Conservation (phyloP, 805 yeast species). For the Nakazawaea wyomingensis region DNA sequence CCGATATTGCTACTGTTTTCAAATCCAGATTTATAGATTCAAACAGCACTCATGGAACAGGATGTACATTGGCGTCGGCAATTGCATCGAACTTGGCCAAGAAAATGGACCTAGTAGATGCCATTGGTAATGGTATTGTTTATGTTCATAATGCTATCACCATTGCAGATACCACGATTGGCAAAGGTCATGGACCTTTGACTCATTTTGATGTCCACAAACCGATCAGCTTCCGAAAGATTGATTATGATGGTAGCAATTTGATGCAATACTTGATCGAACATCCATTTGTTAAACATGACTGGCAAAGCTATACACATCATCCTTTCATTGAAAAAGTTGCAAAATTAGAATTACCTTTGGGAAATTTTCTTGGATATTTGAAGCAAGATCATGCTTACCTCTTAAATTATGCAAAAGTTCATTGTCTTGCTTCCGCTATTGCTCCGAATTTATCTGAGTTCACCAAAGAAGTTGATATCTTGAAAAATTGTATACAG, state of each 20-base stretch:
- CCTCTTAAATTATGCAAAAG: constrained; percentile 59
- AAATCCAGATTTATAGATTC: constrained; percentile 42
- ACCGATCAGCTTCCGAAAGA: constrained; percentile 8
- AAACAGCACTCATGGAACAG: constrained; percentile 75
- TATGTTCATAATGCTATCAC: constrained; percentile 63
- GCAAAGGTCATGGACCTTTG: constrained; percentile 65
- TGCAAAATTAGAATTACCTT: constrained; percentile 46
- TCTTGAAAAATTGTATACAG: constrained; percentile 43
- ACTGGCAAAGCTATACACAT: constrained; percentile 54
- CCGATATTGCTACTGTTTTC: constrained; percentile 34
- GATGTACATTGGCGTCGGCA: constrained; percentile 78
- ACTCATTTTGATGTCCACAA: constrained; percentile 43
- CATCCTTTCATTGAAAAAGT: constrained; percentile 58
- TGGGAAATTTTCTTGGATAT: constrained; percentile 38
- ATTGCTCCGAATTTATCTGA: constrained; percentile 52
- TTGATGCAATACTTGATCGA: constrained; percentile 45
- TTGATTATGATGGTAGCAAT: constrained; percentile 23
- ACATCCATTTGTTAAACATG: constrained; percentile 49
- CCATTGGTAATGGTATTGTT: constrained; percentile 53
- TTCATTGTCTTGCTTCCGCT: constrained; percentile 59
- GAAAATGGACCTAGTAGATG: constrained; percentile 36
- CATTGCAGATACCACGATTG: constrained; percentile 34
- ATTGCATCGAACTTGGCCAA: constrained; percentile 69
- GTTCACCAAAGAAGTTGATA: constrained; percentile 43
- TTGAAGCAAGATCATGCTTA: constrained; percentile 66